A percentile compares a stretch with the other conserved stretches of the same genome.
Evolutionary conservation across 805 yeast species (phyloP).

Genomic region (Metschnikowia bowlesiae): DNA sequence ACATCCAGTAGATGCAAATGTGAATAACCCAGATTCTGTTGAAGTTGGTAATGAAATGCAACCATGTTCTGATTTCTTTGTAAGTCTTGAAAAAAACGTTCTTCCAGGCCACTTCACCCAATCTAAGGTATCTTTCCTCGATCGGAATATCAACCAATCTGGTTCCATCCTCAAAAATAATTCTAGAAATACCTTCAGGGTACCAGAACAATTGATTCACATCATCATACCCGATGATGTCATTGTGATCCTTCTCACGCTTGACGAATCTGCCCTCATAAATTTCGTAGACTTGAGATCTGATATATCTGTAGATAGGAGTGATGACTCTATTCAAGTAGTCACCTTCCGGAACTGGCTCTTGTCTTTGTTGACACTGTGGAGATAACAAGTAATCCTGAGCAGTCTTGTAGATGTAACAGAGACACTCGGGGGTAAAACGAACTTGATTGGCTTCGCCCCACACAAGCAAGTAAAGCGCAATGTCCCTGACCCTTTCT

Average conservation of each 20-base stretch:
- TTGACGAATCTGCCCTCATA: constrained; percentile 77
- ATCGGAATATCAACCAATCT: constrained; percentile 86
- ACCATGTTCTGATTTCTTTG: constrained; percentile 71
- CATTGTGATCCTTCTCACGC: constrained; percentile 81
- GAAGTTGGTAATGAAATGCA: constrained; percentile 67
- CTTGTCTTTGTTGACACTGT: constrained; percentile 81
- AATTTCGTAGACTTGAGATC: constrained; percentile 78
- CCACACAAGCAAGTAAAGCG: constrained; percentile 74
- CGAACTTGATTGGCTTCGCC: constrained; percentile 94
- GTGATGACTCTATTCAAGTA: constrained; percentile 88
- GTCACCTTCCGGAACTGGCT: constrained; percentile 86
- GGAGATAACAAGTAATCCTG: constrained; percentile 85
- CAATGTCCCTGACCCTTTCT: constrained; percentile 75
- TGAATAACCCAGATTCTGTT: constrained; percentile 95
- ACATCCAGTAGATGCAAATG: constrained; percentile 88
- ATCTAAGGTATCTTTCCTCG: constrained; percentile 80
- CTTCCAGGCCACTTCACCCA: constrained; percentile 91
- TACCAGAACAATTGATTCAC: constrained; percentile 99
- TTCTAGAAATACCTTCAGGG: constrained; percentile 96
- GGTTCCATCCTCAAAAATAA: constrained; percentile 86
- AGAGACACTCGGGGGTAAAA: constrained; percentile 75
- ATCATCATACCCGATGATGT: constrained; percentile 91
- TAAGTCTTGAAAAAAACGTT: constrained; percentile 82
- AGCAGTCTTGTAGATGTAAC: constrained; percentile 95
- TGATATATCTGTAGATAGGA: constrained; percentile 76